A percentile compares a stretch with the other conserved stretches of the same genome.
Conservation (phyloP, 2,329 filamentous ascomycete species). For the Colletotrichum lentis region DNA sequence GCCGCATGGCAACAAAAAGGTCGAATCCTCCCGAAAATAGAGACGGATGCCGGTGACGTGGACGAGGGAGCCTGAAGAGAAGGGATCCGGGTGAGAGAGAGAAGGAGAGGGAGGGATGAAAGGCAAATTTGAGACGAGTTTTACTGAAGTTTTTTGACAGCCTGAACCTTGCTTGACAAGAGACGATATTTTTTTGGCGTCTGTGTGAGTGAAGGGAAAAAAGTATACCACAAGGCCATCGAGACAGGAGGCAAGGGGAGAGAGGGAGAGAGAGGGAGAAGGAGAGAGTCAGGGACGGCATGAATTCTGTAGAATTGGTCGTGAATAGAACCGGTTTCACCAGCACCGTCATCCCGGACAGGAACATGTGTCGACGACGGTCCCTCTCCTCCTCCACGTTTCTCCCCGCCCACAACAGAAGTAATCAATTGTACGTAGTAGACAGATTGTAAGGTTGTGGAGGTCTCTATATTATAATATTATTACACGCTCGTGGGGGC, state of each 20-base stretch:
- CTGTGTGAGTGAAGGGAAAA: background rate
- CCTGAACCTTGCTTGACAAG: conserved; percentile 17
- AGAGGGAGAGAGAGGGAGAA: background rate
- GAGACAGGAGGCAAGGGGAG: no score
- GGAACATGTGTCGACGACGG: background rate
- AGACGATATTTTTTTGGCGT: conserved; percentile 13
- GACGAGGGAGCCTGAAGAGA: background rate
- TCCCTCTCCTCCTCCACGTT: background rate
- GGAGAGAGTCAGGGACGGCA: background rate
- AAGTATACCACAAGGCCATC: background rate
- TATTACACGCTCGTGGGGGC: conserved; percentile 9
- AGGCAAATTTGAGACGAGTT: conserved; percentile 31
- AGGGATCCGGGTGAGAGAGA: no score
- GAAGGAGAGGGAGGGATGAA: background rate
- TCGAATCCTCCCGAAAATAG: background rate
- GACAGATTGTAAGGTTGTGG: conserved; percentile 31
- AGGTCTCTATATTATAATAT: conserved; percentile 22
- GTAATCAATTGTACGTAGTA: background rate
- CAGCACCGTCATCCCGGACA: background rate
- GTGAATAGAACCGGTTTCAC: background rate
- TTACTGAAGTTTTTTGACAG: conserved; percentile 31
- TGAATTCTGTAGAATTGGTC: no score
- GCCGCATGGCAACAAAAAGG: background rate
- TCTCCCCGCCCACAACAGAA: background rate
- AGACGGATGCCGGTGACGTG: background rate